Base-by-base conservation (phyloP, 495 filamentous ascomycete species). In the Mytilinidion resinicola region DNA sequence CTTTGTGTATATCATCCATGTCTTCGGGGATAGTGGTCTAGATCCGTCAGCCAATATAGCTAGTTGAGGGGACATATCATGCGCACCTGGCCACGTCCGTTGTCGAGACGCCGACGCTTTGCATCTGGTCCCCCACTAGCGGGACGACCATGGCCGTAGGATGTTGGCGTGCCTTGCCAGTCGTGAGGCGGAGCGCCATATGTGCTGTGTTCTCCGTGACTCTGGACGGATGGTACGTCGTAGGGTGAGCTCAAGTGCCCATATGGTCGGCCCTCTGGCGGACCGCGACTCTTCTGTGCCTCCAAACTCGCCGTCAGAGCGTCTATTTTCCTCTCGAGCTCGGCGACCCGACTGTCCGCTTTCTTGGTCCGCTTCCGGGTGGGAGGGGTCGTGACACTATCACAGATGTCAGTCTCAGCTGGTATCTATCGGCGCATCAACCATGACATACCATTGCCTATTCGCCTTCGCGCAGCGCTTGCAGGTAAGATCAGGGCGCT, bases 261-360 rank as follows among this genome's bases (percentile, higher is more conserved):
- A 51, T 44, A 53, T n/a, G 33, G 50, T 15, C 36, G 33, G 12
- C 67, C 70, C 42, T 57, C 68, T 61, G 44, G 62, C 46, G 19
- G 51, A 52, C 20, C 57, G 50, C 53, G 52, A 14, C 41, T 66
- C 50, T 59, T 62, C 54, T 65, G 76, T 65, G 85, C 82, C 35
- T 88, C 81, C 53, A 96, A 65, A 50, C 80, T 88, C 0, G 88
- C 89, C 2, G 88, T 95, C 70, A 96, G 69, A 10, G 85, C 88
- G 74, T 96, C 90, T 50, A 98, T 91, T 75, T 95, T 96, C 74
- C 85, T 89, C 73, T 98, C 93, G 42, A 98, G 76, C 73, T 96
- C 92, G 12, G 90, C 86, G 8, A 98, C 91, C 39, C 91, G 82
- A 57, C 82, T 90, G 68, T 96, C 93, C 30, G 88, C 90, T 76